phyloP scores from a whole-genome alignment of 2,329 filamentous ascomycete genomes.

The Cladosporium colombiae region DNA sequence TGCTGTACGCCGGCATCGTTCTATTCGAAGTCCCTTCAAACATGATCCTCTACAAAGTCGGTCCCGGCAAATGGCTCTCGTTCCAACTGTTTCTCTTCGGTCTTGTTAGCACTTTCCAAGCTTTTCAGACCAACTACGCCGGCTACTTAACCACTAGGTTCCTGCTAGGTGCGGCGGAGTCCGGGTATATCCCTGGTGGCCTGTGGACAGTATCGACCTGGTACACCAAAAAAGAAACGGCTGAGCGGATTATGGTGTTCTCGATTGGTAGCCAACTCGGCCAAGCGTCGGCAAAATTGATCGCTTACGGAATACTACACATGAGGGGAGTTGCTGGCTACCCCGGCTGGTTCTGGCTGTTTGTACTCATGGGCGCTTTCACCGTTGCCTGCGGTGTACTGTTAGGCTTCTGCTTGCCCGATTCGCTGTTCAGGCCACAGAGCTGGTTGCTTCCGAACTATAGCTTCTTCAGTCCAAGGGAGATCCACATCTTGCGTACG shows the following conservation, averaged over 20 bases:
- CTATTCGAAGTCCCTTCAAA: conserved; percentile 36
- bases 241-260: conserved; percentile 48
- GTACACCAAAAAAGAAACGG: conserved; percentile 51
- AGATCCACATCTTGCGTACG: conserved; percentile 33
- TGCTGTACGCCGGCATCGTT: conserved; percentile 37
- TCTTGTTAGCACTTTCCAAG: conserved; percentile 44
- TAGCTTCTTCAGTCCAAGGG: conserved; percentile 32
- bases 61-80: conserved; percentile 43
- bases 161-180: conserved; percentile 43
- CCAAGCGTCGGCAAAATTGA: conserved; percentile 43
- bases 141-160: conserved; percentile 43
- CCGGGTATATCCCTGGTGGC: conserved; percentile 50
- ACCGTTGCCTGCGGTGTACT: conserved; percentile 37
- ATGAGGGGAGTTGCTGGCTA: conserved; percentile 29
- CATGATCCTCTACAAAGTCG: conserved; percentile 36
- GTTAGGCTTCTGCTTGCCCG: conserved; percentile 36
- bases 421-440: conserved; percentile 34
- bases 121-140: conserved; percentile 41
- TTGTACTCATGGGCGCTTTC: conserved; percentile 36
- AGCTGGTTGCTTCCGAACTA: conserved; percentile 29
- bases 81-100: conserved; percentile 41
- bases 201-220: conserved; percentile 51
- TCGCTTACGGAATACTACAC: conserved; percentile 45
- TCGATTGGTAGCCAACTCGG: conserved; percentile 50
- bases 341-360: conserved; percentile 33